Percentiles rank a stretch among this genome's conserved stretches.
Conservation (phyloP, 1,284 basidiomycete genomes). For the Sanghuangporus baumii region DNA sequence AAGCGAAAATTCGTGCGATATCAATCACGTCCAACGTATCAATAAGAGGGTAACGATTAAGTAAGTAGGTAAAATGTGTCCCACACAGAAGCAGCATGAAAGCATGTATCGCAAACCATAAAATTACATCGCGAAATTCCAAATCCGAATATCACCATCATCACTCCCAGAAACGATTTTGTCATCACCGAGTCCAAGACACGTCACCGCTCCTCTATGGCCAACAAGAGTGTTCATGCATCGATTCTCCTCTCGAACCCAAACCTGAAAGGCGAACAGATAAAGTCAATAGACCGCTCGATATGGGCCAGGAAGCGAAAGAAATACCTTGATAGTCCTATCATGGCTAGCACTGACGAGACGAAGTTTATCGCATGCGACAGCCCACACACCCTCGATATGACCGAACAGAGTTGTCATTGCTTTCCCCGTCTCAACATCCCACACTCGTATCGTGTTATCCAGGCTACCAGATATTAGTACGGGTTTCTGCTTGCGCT, state of each 20-base stretch:
- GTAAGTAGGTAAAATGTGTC: too few species aligned
- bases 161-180: constrained; percentile 95
- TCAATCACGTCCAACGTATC: too few species aligned
- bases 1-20: too few species aligned
- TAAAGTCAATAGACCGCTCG: constrained; percentile 13
- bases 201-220: constrained; percentile 91
- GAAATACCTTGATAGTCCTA: constrained; percentile 79
- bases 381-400: constrained; percentile 95
- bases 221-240: constrained; percentile 92
- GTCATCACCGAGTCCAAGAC: constrained; percentile 87
- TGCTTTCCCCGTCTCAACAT: constrained; percentile 82
- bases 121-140: constrained; percentile 59
- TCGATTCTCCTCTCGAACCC: constrained; percentile 87
- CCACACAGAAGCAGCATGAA: too few species aligned
- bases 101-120: background rate
- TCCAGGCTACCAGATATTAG: constrained; percentile 91
- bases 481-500: constrained; percentile 47
- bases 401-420: constrained; percentile 91
- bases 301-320: constrained; percentile 7
- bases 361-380: constrained; percentile 89
- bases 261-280: constrained; percentile 50
- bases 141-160: constrained; percentile 76
- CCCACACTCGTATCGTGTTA: constrained; percentile 97
- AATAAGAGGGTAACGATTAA: too few species aligned
- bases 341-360: constrained; percentile 92